Base-by-base conservation (phyloP, 2,329 filamentous ascomycete genomes). In the Trichophyton verrucosum region DNA sequence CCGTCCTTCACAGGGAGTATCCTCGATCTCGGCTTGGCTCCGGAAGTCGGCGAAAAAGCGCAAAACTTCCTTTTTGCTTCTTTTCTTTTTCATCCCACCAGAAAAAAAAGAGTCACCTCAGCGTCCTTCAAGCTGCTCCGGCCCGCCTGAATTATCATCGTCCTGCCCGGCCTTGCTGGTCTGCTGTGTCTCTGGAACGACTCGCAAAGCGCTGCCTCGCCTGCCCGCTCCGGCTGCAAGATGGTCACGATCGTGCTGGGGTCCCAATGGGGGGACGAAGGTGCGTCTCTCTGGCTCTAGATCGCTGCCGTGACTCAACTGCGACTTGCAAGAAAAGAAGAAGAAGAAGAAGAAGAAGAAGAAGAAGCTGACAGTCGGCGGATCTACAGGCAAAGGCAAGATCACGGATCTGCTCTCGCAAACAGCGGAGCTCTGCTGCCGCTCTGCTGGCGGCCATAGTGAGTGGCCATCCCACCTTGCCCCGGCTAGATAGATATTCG, bases 181-280 rank as follows among this genome's bases (percentile, higher is more conserved):
- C 13, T 56, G 51, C 5, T n/a, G 13, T 30, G 11, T 6, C 53
- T 22, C 15, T 13, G 9, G 22, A 20, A 36, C 27, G 17, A 36
- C 15, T 8, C 27, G 27, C 20, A 36, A 4, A 38, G 8, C 9
- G 3, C 13, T 13, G 8, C 33, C 24, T 57, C 55, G 20, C 9
- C 11, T 38, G n/a, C 13, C 33, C n/a, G 33, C 20, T 30, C 20
- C 55, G 36, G 17, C 20, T 11, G 55, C 22, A 65, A 61, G 56
- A 70, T 69, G 62, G 72, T 77, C 61, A 75, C 76, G 58, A 72
- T 78, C 60, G 74, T 78, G 65, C 67, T 78, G 58, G 76, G 76
- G 62, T 70, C 73, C 65, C 76, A 78, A 71, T 78, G 75, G 73
- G 76, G 76, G 66, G 76, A 78, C 71, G 76, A 78, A 72, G 76